Conservation (phyloP, 495 filamentous ascomycete species). For the Emericellopsis terricola region DNA sequence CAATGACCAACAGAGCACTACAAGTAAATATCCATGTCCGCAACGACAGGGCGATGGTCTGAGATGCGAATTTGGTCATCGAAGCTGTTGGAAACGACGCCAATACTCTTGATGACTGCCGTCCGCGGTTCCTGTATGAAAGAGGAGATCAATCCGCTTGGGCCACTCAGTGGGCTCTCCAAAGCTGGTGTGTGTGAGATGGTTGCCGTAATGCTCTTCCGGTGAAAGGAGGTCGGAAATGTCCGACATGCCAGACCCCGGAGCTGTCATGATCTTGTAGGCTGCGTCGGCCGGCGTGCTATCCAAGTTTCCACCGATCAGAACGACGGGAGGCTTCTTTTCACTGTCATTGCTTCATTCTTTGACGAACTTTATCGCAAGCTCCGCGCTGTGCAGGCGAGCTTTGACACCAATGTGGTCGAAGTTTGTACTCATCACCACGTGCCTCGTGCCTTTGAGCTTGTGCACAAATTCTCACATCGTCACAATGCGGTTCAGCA, state of each 20-base stretch:
- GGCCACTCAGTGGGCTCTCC: slow-evolving; percentile 12
- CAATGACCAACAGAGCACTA: no score
- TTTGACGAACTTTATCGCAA: slow-evolving; percentile 25
- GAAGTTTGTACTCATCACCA: slow-evolving; percentile 64
- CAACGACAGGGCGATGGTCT: slow-evolving; percentile 60
- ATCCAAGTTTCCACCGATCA: slow-evolving; percentile 69
- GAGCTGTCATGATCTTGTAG: slow-evolving; percentile 33
- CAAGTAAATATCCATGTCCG: slow-evolving; percentile 30
- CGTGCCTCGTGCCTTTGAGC: slow-evolving; percentile 27
- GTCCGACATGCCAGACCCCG: slow-evolving; percentile 11
- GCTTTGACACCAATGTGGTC: slow-evolving; percentile 48
- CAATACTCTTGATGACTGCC: slow-evolving; percentile 21
- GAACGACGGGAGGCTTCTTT: slow-evolving; percentile 20
- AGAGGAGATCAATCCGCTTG: slow-evolving; percentile 14
- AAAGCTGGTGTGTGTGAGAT: slow-evolving; percentile 50
- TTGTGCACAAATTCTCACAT: slow-evolving; percentile 42
- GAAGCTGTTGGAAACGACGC: slow-evolving; percentile 42
- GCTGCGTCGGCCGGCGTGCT: slow-evolving; percentile 45
- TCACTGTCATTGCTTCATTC: slow-evolving; percentile 6
- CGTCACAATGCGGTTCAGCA: slow-evolving; percentile 48
- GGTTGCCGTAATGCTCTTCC: slow-evolving; percentile 11
- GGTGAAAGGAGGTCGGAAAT: slow-evolving; percentile 9
- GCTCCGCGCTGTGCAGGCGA: slow-evolving; percentile 26
- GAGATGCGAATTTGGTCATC: slow-evolving; percentile 52
- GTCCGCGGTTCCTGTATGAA: slow-evolving; percentile 7